Evolutionary conservation across 2,329 filamentous ascomycete genomes (phyloP).

Genomic region (Annulohypoxylon truncatum): DNA sequence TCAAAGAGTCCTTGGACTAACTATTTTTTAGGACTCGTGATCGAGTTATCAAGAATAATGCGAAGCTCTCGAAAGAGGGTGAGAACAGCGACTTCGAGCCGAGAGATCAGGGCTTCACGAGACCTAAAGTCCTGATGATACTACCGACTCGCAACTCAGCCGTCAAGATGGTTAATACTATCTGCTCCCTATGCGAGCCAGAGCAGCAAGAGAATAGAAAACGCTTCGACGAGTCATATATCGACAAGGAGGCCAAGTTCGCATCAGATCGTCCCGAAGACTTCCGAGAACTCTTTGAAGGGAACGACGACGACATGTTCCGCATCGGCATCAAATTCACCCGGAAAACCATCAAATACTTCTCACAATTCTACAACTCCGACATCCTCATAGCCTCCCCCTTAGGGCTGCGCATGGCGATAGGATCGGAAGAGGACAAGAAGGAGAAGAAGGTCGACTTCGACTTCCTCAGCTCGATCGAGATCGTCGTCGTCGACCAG

Average conservation of each 20-base stretch:
- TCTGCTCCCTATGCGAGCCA: conserved; percentile 79
- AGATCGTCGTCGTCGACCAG: conserved; percentile 90
- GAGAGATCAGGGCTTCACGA: conserved; percentile 93
- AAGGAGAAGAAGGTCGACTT: conserved; percentile 77
- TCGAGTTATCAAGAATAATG: conserved; percentile 91
- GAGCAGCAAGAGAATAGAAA: conserved; percentile 97
- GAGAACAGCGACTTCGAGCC: conserved; percentile 75
- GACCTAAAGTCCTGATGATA: conserved; percentile 92
- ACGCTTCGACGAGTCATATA: conserved; percentile 87
- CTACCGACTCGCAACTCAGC: conserved; percentile 90
- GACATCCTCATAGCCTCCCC: conserved; percentile 95
- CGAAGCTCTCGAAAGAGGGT: conserved; percentile 76
- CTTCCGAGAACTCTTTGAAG: conserved; percentile 88
- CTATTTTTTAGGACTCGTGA: conserved; percentile 75
- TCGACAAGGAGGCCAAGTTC: conserved; percentile 74
- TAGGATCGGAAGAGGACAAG: conserved; percentile 81
- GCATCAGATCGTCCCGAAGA: conserved; percentile 83
- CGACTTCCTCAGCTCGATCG: conserved; percentile 94
- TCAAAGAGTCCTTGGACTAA: conserved; percentile 35
- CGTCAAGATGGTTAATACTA: conserved; percentile 79
- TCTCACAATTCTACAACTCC: conserved; percentile 94
- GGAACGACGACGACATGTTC: conserved; percentile 98
- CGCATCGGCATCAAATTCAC: conserved; percentile 96
- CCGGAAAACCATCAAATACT: conserved; percentile 93
- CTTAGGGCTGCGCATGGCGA: conserved; percentile 87